Conservation (phyloP, 2,329 filamentous ascomycete species). For the Rhinocladiella mackenziei region DNA sequence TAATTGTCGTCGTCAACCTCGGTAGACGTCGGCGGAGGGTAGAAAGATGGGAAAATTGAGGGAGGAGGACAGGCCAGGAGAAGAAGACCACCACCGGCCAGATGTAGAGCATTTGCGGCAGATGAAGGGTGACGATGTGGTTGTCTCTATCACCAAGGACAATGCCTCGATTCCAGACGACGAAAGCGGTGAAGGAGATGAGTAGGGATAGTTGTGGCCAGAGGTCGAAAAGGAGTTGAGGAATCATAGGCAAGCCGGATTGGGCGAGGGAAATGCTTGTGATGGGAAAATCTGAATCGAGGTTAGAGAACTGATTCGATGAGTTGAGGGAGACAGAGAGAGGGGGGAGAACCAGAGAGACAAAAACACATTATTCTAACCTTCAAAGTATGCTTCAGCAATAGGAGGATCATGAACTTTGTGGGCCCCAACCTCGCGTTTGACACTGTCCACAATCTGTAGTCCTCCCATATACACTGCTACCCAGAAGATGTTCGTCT, state of each 20-base stretch:
- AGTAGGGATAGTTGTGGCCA: slow-evolving; percentile 58
- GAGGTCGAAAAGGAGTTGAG: slow-evolving; percentile 39
- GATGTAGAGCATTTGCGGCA: slow-evolving; percentile 91
- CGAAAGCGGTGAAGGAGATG: slow-evolving; percentile 66
- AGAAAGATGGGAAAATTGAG: slow-evolving; percentile 41
- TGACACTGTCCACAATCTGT: slow-evolving; percentile 37
- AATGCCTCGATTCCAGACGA: slow-evolving; percentile 83
- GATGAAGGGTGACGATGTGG: slow-evolving; percentile 81
- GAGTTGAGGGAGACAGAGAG: neutral
- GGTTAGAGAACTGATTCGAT: slow-evolving; percentile 4
- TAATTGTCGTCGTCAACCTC: slow-evolving; percentile 35
- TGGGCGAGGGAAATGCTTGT: slow-evolving; percentile 58
- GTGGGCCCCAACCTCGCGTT: slow-evolving; percentile 28
- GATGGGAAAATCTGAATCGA: slow-evolving; percentile 29
- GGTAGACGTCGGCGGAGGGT: slow-evolving; percentile 39
- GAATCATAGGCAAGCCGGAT: slow-evolving; percentile 40
- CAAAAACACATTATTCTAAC: slow-evolving; percentile 34
- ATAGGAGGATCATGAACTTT: slow-evolving; percentile 51
- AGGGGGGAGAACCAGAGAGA: neutral
- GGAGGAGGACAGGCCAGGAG: slow-evolving; percentile 70
- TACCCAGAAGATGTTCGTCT: slow-evolving; percentile 97
- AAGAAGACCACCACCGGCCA: slow-evolving; percentile 90
- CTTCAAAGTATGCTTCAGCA: slow-evolving; percentile 47
- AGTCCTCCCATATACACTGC: slow-evolving; percentile 49
- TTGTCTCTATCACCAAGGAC: slow-evolving; percentile 96